Percentiles rank a stretch among this genome's conserved stretches.
phyloP scores from a whole-genome alignment of 306 rosid species.

The Trifolium fragiferum region DNA sequence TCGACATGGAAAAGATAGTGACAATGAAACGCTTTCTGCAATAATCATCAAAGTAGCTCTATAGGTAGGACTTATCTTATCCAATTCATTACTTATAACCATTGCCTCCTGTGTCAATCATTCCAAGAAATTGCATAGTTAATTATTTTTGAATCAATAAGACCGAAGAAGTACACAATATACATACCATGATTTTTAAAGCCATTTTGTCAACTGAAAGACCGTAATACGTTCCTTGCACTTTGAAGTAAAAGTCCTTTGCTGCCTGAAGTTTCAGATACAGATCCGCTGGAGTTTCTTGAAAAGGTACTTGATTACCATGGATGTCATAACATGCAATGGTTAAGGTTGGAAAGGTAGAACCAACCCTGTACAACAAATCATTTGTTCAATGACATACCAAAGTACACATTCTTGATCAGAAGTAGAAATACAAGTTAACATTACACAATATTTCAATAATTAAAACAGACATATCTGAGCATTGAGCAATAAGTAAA shows the following conservation, averaged over 20 bases:
- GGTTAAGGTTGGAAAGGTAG: slow-evolving; percentile 37
- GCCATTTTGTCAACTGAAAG: slow-evolving; percentile 35
- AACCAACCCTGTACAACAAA: slow-evolving; percentile 57
- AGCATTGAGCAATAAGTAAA: not conserved
- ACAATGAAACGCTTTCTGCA: slow-evolving; percentile 22
- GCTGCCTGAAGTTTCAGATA: slow-evolving; percentile 33
- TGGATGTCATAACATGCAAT: slow-evolving; percentile 45
- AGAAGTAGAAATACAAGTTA: slow-evolving; percentile 1
- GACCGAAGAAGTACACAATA: not conserved
- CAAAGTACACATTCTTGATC: not conserved
- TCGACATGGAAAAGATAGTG: slow-evolving; percentile 46
- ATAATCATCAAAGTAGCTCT: slow-evolving; percentile 42
- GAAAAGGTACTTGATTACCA: slow-evolving; percentile 44
- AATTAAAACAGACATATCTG: not conserved
- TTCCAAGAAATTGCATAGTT: not conserved
- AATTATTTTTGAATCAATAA: not conserved
- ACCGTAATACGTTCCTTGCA: not conserved
- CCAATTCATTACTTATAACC: slow-evolving; percentile 47
- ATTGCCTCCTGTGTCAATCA: slow-evolving; percentile 43
- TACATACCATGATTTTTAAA: slow-evolving; percentile 48
- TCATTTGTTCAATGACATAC: slow-evolving; percentile 4
- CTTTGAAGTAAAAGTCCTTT: slow-evolving; percentile 30
- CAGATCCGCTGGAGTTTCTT: slow-evolving; percentile 38
- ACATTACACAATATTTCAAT: not conserved
- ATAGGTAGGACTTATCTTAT: slow-evolving; percentile 51